These are phyloP conservation scores for Naganishia albida DNA, from an alignment of 1,284 basidiomycete genomes.

Conservation along the genomic window DNA sequence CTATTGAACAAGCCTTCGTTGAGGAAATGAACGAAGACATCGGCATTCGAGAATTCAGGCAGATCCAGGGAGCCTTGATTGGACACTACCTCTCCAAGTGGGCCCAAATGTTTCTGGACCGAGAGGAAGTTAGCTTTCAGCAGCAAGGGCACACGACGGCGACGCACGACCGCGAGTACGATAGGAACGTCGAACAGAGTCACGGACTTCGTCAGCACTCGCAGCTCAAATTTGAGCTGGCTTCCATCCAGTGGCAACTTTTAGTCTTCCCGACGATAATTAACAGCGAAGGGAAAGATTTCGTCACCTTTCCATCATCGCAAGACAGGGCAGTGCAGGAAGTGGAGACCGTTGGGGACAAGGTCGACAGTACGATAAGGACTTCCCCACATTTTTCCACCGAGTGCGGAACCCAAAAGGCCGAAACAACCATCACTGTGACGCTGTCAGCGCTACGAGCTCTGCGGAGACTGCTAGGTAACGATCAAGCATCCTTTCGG, in stretches of 20 bases:
- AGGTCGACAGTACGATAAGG: too few relatives aligned
- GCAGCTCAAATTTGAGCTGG: not conserved
- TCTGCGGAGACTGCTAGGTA: not conserved
- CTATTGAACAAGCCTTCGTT: not conserved
- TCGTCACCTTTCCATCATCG: too few relatives aligned
- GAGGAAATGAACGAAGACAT: not conserved
- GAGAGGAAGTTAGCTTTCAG: not conserved
- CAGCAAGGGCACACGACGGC: not conserved
- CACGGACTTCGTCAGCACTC: not conserved
- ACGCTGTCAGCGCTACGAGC: not conserved
- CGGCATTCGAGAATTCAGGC: not conserved
- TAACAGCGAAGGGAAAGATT: too few relatives aligned
- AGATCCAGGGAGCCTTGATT: conserved; percentile 1
- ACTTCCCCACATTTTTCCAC: too few relatives aligned
- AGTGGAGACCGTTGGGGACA: too few relatives aligned
- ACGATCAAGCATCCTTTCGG: not conserved
- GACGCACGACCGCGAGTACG: not conserved
- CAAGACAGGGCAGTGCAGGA: too few relatives aligned
- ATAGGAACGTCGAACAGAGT: not conserved
- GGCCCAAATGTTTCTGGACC: not conserved
- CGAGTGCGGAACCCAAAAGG: too few relatives aligned
- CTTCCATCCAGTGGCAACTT: not conserved
- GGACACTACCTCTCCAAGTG: not conserved
- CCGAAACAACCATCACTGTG: not conserved
- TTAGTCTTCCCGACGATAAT: not conserved